A percentile compares a stretch with the other conserved stretches of the same genome.
phyloP scores from a whole-genome alignment of 805 yeast genomes.

The Yamadazyma laniorum region DNA sequence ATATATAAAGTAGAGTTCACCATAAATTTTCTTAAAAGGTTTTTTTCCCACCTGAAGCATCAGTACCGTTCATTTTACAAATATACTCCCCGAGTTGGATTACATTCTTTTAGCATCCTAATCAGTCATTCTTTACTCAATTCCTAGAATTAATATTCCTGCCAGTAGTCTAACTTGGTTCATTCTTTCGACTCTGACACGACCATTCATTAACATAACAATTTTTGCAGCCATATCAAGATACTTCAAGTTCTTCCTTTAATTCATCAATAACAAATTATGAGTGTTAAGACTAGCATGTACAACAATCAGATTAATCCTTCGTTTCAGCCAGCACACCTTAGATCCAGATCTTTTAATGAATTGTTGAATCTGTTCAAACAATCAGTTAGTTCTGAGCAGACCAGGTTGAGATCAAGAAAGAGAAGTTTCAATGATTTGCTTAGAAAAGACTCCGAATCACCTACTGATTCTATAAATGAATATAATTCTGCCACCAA shows the following conservation, averaged over 20 bases:
- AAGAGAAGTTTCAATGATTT: conserved; percentile 32
- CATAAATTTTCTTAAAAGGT: conserved; percentile 1
- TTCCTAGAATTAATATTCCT: too few relatives aligned
- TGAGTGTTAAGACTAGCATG: conserved; percentile 35
- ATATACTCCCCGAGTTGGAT: not conserved
- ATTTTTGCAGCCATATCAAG: not conserved
- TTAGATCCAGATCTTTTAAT: conserved; percentile 34
- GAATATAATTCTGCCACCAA: conserved; percentile 18
- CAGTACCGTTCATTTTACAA: not conserved
- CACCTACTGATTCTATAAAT: not conserved
- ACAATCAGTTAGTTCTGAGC: conserved; percentile 15
- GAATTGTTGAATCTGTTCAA: conserved; percentile 31
- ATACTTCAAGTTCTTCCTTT: not conserved
- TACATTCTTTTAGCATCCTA: too few relatives aligned
- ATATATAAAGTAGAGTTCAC: conserved; percentile 2
- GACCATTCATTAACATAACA: not conserved
- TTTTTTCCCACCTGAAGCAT: not conserved
- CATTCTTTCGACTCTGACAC: too few relatives aligned
- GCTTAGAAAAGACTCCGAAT: conserved; percentile 10
- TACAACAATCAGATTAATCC: conserved; percentile 30
- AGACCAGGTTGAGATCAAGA: conserved; percentile 14
- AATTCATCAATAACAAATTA: conserved; percentile 9
- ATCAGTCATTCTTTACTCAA: too few relatives aligned
- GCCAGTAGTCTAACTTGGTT: too few relatives aligned
- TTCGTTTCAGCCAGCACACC: conserved; percentile 28